Percentiles rank a stretch among this genome's conserved stretches.
phyloP scores from a whole-genome alignment of 1,284 basidiomycete genomes.

The Apiotrichum sp. region DNA sequence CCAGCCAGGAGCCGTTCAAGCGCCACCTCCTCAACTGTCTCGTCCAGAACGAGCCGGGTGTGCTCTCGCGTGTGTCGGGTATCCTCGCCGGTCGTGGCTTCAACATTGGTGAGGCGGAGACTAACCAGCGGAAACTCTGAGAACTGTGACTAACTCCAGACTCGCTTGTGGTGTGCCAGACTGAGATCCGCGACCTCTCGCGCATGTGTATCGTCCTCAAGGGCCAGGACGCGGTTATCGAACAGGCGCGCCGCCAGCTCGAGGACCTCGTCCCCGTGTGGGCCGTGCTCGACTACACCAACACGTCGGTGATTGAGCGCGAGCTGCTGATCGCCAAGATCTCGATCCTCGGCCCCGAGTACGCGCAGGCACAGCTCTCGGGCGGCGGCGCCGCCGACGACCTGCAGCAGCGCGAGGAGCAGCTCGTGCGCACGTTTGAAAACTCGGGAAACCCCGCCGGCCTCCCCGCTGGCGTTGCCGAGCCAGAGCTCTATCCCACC shows the following conservation, averaged over 20 bases:
- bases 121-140: background rate
- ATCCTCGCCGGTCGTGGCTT: slow-evolving; percentile 95
- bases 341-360: slow-evolving; percentile 95
- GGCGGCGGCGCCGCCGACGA: slow-evolving; percentile 54
- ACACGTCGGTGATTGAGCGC: slow-evolving; percentile 78
- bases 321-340: slow-evolving; percentile 86
- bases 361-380: slow-evolving; percentile 83
- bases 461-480: slow-evolving; percentile 60
- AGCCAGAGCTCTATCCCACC: slow-evolving; percentile 36
- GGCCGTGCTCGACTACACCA: slow-evolving; percentile 93
- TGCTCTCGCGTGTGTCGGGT: slow-evolving; percentile 93
- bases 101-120: slow-evolving; percentile 62
- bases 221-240: slow-evolving; percentile 95
- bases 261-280: slow-evolving; percentile 95
- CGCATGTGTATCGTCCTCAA: slow-evolving; percentile 97
- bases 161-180: slow-evolving; percentile 95
- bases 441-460: slow-evolving; percentile 49
- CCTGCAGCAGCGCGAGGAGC: slow-evolving; percentile 16
- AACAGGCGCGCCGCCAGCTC: slow-evolving; percentile 88
- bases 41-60: slow-evolving; percentile 98
- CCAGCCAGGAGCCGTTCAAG: slow-evolving; percentile 87
- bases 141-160: slow-evolving; percentile 52
- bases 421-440: slow-evolving; percentile 18
- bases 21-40: slow-evolving; percentile 98
- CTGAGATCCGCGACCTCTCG: slow-evolving; percentile 93